Evolutionary conservation across 257 asterid species (phyloP), one percentile per base, ranked within the genome.

Genomic region (Ajuga chamaepitys): DNA sequence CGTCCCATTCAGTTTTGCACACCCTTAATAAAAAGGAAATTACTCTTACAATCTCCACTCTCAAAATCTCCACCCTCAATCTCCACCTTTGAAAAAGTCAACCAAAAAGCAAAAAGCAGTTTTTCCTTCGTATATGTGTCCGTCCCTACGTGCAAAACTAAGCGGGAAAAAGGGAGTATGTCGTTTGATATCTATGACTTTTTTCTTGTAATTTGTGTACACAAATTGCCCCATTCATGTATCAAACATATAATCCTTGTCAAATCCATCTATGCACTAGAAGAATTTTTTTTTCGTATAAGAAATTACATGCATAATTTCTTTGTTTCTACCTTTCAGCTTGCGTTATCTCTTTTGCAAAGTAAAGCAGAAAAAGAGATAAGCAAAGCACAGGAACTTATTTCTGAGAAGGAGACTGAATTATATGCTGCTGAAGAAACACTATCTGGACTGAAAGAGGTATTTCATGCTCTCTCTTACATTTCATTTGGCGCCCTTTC

Each of bases 381-480:
- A 52, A 86, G 69, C 79, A 81, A 80, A 72, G 91, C 86, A 50
- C 86, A 81, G 9, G 76, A 58, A 28, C 90, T 87, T 70, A 62
- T 89, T 67, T 73, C 84, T 16, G 88, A 83, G 68, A 93, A 85
- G 77, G 96, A 93, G 64, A 78, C 79, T 1, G 96, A 93, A 70
- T 56, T 93, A 40, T 77, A 50, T 25, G 83, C 81, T 38, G 84
- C 88, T 14, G 96, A 89, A 81, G 97, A 83, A 72, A 74, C 77
- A 70, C 82, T 87, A 54, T 74, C 90, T 28, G 97, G 78, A 66
- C 81, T 93, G 65, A 78, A 77, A 73, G 96, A 93, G 99, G 99
- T 88, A 74, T 48, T 64, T 28, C 26, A 18, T 42, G 62, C 40
- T 32, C 71, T 71, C 58, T 20, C 51, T 26, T 40, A 47, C 62